Evolutionary conservation across 2,329 filamentous ascomycete species (phyloP), one percentile per base, ranked within the genome.

Genomic region (Cephalotrichum gorgonifer): DNA sequence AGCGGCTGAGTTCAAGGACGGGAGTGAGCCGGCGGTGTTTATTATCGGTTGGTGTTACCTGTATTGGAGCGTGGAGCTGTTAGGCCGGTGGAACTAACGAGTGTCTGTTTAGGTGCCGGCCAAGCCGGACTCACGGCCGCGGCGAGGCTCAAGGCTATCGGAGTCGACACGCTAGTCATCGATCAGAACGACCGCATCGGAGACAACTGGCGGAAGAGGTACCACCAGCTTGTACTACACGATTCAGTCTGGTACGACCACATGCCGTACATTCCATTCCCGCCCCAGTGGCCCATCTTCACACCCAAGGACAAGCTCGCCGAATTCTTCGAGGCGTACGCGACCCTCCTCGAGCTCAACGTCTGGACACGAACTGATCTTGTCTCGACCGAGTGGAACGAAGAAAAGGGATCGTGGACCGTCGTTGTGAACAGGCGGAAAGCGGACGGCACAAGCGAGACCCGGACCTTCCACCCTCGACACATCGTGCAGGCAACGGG

Each of bases 241-340:
- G 83, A 86, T 54, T 80, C 81, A 0, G 76, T 85, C 2, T 81
- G 71, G 68, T 76, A 72, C 50, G 73, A 76, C 48, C 75, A 80
- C 56, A 65, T 85, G 66, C 78, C 83, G 0, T 86, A 84, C 58
- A 55, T 87, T 4, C 64, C 67, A 0, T 87, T 86, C 58, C 83
- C 83, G 0, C 58, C 71, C 0, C 72, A 73, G 47, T 87, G 83
- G 83, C 83, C 83, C 3, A 66, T 83, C 15, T 87, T 84, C 60
- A 85, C 81, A 0, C 81, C 82, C 5, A 86, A 86, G 58, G 82
- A 86, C 60, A 86, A 86, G 57, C 66, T 86, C 0, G 83, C 72
- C 1, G 79, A 85, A 41, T 87, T 79, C 64, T 80, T 86, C 52
- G 81, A 85, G 54, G 66, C 74, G 0, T 86, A 87, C 54, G 82